Percentiles rank a stretch among this genome's conserved stretches.
Evolutionary conservation across 345 rosid species (phyloP).

Genomic region (Eucalyptus cloeziana): DNA sequence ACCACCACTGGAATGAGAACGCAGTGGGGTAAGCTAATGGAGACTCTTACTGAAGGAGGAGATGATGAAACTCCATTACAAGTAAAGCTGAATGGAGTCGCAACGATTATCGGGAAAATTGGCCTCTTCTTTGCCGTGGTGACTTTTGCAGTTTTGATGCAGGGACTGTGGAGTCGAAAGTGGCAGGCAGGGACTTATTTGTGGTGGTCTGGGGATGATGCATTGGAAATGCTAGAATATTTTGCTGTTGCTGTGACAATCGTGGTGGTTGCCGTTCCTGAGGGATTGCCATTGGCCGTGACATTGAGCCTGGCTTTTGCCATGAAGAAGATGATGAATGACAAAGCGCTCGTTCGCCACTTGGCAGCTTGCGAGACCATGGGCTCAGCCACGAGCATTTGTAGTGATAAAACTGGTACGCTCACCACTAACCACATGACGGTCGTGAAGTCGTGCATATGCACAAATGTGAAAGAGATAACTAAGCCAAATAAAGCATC

Average conservation of each 20-base stretch:
- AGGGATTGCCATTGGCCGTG: conserved; percentile 91
- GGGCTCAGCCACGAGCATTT: conserved; percentile 94
- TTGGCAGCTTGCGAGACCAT: conserved; percentile 95
- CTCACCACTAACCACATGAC: conserved; percentile 91
- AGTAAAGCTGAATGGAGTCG: conserved; percentile 89
- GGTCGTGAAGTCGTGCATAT: conserved; percentile 80
- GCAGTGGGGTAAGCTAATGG: conserved; percentile 94
- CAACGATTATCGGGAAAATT: conserved; percentile 77
- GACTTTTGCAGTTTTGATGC: conserved; percentile 76
- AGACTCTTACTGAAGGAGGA: conserved; percentile 92
- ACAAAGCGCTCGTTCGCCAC: conserved; percentile 86
- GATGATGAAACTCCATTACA: conserved; percentile 95
- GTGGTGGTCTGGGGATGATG: conserved; percentile 79
- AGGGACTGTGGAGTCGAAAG: conserved; percentile 58
- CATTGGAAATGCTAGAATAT: conserved; percentile 60
- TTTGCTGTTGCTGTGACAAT: conserved; percentile 91
- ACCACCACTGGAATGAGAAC: conserved; percentile 97
- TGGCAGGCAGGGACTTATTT: conserved; percentile 29
- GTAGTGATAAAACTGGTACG: conserved; percentile 94
- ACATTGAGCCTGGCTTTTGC: conserved; percentile 96
- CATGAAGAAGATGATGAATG: conserved; percentile 98
- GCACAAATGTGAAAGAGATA: conserved; percentile 50
- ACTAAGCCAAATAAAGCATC: conserved; percentile 17
- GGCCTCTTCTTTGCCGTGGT: conserved; percentile 80
- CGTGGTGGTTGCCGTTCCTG: conserved; percentile 96